A percentile compares a stretch with the other conserved stretches of the same genome.
Evolutionary conservation across 1,284 basidiomycete species (phyloP).

Genomic region (Cryptococcus wingfieldii): DNA sequence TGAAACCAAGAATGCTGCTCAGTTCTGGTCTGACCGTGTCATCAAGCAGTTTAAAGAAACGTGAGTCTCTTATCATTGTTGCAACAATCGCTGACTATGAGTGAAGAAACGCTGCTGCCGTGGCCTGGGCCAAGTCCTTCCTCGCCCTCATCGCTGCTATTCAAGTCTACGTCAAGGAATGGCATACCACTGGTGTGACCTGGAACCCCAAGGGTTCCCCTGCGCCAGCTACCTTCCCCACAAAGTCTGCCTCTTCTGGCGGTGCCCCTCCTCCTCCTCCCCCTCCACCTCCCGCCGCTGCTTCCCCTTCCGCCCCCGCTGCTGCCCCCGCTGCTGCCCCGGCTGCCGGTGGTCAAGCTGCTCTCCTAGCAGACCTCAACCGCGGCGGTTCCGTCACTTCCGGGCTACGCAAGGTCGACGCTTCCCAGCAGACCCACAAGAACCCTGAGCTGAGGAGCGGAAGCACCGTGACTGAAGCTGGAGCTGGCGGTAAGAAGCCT

Average conservation of each 20-base stretch:
- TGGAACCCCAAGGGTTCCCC: slow-evolving; percentile 84
- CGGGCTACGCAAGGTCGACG: slow-evolving; percentile 86
- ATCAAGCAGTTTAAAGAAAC: slow-evolving; percentile 92
- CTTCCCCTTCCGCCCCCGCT: slow-evolving; percentile 50
- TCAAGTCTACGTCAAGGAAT: slow-evolving; percentile 78
- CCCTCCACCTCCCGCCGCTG: slow-evolving; percentile 57
- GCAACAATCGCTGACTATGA: neutral
- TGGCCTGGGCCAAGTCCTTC: slow-evolving; percentile 82
- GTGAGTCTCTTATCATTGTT: slow-evolving; percentile 53
- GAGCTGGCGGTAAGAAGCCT: slow-evolving; percentile 31
- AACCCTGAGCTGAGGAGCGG: slow-evolving; percentile 78
- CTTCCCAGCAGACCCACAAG: slow-evolving; percentile 98
- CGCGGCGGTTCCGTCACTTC: slow-evolving; percentile 86
- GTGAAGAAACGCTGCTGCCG: slow-evolving; percentile 74
- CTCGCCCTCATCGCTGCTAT: slow-evolving; percentile 69
- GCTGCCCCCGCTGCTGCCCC: slow-evolving; percentile 43
- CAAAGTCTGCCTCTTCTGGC: slow-evolving; percentile 35
- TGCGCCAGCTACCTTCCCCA: slow-evolving; percentile 57
- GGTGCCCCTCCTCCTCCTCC: slow-evolving; percentile 54
- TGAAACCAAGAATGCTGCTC: slow-evolving; percentile 81
- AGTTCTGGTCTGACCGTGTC: slow-evolving; percentile 87
- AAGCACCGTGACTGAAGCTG: slow-evolving; percentile 58
- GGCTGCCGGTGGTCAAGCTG: slow-evolving; percentile 61
- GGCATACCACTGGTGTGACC: slow-evolving; percentile 77
- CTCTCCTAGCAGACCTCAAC: slow-evolving; percentile 91